These are phyloP conservation scores for Ogataea ganodermae DNA, from an alignment of 805 yeast genomes.

Conservation along the genomic window DNA sequence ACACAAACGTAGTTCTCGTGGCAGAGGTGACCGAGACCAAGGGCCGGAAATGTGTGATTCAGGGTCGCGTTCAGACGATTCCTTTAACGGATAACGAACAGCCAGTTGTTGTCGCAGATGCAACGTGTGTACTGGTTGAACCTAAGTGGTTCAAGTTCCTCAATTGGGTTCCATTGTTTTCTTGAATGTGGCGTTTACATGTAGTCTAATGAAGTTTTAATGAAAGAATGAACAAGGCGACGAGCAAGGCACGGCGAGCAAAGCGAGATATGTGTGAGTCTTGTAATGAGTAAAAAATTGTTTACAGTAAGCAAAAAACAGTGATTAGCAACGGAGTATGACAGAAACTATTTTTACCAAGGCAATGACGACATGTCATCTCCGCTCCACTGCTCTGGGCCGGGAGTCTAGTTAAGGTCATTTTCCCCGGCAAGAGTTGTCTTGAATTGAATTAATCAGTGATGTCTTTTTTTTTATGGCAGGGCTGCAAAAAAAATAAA, in stretches of 20 bases:
- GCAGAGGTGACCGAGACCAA: constrained; percentile 66
- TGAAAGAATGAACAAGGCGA: too few relatives aligned
- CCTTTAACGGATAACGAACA: constrained; percentile 28
- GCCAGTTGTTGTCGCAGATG: constrained; percentile 46
- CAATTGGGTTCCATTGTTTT: constrained; percentile 50
- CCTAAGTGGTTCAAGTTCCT: constrained; percentile 86
- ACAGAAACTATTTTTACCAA: too few relatives aligned
- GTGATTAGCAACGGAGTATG: too few relatives aligned
- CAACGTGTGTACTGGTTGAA: constrained; percentile 74
- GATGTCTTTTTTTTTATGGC: not conserved
- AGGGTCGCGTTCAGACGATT: constrained; percentile 63
- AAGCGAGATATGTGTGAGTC: too few relatives aligned
- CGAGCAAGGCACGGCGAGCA: too few relatives aligned
- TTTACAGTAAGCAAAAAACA: too few relatives aligned
- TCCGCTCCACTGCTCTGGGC: too few relatives aligned
- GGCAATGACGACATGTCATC: too few relatives aligned
- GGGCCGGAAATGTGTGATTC: constrained; percentile 82
- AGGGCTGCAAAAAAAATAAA: constrained; percentile 7
- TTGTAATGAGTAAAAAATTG: too few relatives aligned
- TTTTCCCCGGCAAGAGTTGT: too few relatives aligned
- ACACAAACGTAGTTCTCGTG: constrained; percentile 61
- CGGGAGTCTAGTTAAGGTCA: too few relatives aligned
- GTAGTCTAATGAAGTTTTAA: not conserved
- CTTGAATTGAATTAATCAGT: too few relatives aligned
- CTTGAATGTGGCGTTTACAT: not conserved